Evolutionary conservation across 2,329 filamentous ascomycete genomes (phyloP).

Genomic region (Daldinia sp.): DNA sequence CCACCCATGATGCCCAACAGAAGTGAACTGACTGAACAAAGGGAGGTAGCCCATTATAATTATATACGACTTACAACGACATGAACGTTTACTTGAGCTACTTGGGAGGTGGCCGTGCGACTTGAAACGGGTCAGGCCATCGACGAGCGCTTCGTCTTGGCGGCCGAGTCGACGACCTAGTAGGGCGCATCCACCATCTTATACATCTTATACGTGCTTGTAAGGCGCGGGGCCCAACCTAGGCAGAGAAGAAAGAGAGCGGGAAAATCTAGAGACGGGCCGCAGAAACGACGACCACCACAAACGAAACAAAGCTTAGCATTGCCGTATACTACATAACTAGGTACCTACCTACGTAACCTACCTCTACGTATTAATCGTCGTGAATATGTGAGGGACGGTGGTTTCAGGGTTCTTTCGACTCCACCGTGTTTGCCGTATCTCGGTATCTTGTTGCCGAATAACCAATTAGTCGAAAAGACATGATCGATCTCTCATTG

Average conservation of each 20-base stretch:
- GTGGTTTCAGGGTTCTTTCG: constrained; percentile 14
- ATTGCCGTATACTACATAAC: constrained; percentile 1
- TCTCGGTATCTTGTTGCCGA: constrained; percentile 29
- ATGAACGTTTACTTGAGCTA: constrained; percentile 20
- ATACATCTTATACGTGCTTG: constrained; percentile 6
- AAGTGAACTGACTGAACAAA: constrained; percentile 12
- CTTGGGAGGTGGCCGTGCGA: constrained; percentile 35
- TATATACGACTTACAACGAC: constrained; percentile 33
- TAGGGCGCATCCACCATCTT: constrained; percentile 13
- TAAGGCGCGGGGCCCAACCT: constrained; percentile 9
- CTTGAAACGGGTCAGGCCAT: constrained; percentile 34
- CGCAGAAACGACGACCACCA: constrained; percentile 30
- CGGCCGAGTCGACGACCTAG: constrained; percentile 25
- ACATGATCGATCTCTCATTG: neutral
- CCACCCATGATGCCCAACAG: constrained; percentile 3
- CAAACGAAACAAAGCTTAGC: constrained; percentile 41
- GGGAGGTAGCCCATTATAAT: constrained; percentile 38
- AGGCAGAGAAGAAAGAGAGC: neutral
- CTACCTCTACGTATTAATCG: too few species aligned
- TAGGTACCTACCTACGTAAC: too few species aligned
- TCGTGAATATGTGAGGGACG: neutral
- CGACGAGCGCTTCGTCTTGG: constrained; percentile 34
- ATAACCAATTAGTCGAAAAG: constrained; percentile 22
- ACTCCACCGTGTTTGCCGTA: constrained; percentile 16
- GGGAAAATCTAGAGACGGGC: constrained; percentile 17